phyloP scores from a whole-genome alignment of 2,329 filamentous ascomycete species.

The Apiospora aurea region DNA sequence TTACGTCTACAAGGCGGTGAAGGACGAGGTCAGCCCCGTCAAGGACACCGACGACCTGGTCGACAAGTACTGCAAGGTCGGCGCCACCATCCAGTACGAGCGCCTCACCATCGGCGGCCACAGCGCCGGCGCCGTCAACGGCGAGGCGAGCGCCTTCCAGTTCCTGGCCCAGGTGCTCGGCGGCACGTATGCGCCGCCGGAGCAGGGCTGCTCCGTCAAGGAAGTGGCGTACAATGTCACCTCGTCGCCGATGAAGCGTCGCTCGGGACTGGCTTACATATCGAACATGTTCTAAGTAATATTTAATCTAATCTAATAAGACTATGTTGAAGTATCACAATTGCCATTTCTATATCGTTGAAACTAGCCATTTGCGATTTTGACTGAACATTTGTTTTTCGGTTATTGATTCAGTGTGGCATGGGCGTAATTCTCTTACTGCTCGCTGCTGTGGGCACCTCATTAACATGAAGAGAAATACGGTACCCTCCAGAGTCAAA shows the following conservation, averaged over 20 bases:
- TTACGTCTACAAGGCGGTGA: conserved; percentile 53
- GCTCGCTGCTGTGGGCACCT: background rate
- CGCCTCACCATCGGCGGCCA: conserved; percentile 51
- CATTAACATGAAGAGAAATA: background rate
- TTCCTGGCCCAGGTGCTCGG: conserved; percentile 23
- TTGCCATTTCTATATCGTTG: background rate
- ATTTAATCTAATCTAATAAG: conserved; percentile 3
- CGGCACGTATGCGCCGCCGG: background rate
- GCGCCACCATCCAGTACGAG: conserved; percentile 50
- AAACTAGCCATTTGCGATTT: background rate
- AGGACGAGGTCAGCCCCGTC: conserved; percentile 50
- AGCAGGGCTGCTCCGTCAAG: background rate
- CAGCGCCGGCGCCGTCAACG: conserved; percentile 40
- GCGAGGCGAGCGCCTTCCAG: conserved; percentile 25
- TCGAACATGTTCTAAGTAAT: conserved; percentile 9
- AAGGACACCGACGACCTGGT: conserved; percentile 50
- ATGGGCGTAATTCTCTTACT: background rate
- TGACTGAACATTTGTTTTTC: background rate
- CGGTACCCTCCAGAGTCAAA: background rate
- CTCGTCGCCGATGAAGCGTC: background rate
- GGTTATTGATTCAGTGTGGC: too few relatives aligned
- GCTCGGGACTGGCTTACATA: background rate
- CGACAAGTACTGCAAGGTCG: conserved; percentile 46
- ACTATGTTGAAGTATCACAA: background rate
- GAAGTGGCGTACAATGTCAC: conserved; percentile 2